Evolutionary conservation across 768 basidiomycete genomes (phyloP).

Genomic region (Paxillus involutus): DNA sequence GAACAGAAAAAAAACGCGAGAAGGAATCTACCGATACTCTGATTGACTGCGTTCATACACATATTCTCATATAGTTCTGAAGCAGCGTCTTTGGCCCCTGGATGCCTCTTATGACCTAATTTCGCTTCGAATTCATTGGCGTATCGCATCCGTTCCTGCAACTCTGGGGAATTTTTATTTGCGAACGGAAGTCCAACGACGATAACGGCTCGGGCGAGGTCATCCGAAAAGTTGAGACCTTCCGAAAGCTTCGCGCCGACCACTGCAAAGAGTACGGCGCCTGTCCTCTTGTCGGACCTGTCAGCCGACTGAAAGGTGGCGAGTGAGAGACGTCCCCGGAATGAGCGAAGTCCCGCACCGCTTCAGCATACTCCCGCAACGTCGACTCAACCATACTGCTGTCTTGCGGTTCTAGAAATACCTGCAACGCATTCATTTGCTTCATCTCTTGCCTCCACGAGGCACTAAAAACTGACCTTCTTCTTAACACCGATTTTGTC

Average conservation of each 20-base stretch:
- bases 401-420: conserved; percentile 88
- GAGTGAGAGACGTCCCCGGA: neutral
- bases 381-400: conserved; percentile 69
- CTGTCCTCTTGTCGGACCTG: conserved; percentile 37
- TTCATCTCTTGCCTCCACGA: neutral
- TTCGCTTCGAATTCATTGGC: conserved; percentile 62
- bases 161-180: conserved; percentile 86
- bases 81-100: conserved; percentile 62
- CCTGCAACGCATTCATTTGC: conserved; percentile 39
- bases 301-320: conserved; percentile 17
- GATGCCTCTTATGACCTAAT: conserved; percentile 31
- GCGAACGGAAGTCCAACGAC: conserved; percentile 93
- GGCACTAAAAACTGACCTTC: conserved; percentile 45
- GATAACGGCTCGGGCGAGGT: conserved; percentile 82
- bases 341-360: conserved; percentile 34
- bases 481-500: conserved; percentile 70
- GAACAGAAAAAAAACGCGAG: neutral
- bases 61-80: conserved; percentile 87
- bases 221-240: conserved; percentile 77
- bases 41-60: conserved; percentile 95
- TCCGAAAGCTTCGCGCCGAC: conserved; percentile 98
- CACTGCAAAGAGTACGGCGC: conserved; percentile 89
- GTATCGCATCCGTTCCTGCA: conserved; percentile 90
- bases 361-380: conserved; percentile 68
- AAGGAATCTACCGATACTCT: conserved; percentile 77